Evolutionary conservation across 2,329 filamentous ascomycete species (phyloP).

Genomic region (Scolecobasidium constrictum): DNA sequence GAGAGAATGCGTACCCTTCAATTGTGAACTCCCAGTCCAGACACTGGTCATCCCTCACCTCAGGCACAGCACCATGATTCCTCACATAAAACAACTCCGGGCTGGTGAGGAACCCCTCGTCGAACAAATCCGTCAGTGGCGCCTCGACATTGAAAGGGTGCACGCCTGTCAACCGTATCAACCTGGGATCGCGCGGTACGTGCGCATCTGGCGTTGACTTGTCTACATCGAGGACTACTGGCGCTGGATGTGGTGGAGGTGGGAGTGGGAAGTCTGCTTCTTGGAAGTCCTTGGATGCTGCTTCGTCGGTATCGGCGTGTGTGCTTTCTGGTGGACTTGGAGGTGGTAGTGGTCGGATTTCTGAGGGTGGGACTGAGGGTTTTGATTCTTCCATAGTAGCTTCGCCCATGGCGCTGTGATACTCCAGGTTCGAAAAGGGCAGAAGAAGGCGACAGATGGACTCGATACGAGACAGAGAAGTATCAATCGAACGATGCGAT

Average conservation of each 20-base stretch:
- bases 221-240: conserved; percentile 60
- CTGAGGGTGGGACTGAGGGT: no score
- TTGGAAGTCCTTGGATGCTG: background rate
- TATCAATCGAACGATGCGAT: no score
- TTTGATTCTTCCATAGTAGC: no score
- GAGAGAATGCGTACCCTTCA: conserved; percentile 44
- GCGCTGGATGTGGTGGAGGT: conserved; percentile 47
- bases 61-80: conserved; percentile 77
- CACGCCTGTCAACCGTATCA: conserved; percentile 77
- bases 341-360: background rate
- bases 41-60: conserved; percentile 60
- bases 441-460: no score
- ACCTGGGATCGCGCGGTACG: conserved; percentile 65
- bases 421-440: no score
- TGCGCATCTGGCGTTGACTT: conserved; percentile 74
- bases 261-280: conserved; percentile 50
- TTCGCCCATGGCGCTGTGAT: no score
- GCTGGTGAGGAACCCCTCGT: conserved; percentile 75
- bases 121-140: conserved; percentile 65
- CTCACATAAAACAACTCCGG: conserved; percentile 85
- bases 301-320: background rate
- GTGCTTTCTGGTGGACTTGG: conserved; percentile 9
- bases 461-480: no score
- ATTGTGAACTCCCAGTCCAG: conserved; percentile 73
- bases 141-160: conserved; percentile 90